Evolutionary conservation across 1,284 basidiomycete species (phyloP), one percentile per base, ranked within the genome.

Genomic region (Microbotryum violaceum): DNA sequence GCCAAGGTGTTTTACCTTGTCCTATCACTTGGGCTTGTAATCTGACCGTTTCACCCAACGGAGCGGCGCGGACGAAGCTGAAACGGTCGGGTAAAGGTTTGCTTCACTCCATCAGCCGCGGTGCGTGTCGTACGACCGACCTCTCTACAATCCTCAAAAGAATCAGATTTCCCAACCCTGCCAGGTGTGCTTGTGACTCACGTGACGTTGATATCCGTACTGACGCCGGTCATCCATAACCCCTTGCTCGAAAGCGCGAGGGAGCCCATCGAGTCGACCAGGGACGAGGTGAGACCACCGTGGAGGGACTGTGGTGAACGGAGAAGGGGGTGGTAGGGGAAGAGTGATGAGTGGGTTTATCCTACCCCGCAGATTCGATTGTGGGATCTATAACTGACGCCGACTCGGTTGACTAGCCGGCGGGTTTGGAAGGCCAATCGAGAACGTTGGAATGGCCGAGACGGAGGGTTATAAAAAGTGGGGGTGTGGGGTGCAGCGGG

Each of bases 231-330:
- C 83, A 89, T 87, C 74, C 78, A 86, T 27, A 90, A 82, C 5
- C 91, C 91, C 67, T 85, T 85, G 16, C 85, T 83, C 0, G 88
- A 87, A 25, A 93, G 82, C 8, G 88, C 88, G 14, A 93, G 80
- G 1, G 86, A 89, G 7, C 91, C 90, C 51, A 89, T 77, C 9
- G 89, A 91, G 74, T 93, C 90, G 10, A 89, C 89, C 21, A 94
- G 77, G 2, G 88, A 89, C 71, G 88, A 76, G 69, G 92, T 85
- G 47, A 92, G 79, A 8, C 91, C 91, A 14, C 91, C 90, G 70
- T 93, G 91, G 10, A 88, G 84, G 70, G 81, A 81, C 78, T 78
- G 61, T 5, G 25, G n/a, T 25, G 6, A 42, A 18, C 4, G 23
- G n/a, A 16, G 7, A 6, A 10, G 12, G 37, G 37, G 6, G 5